A percentile compares a stretch with the other conserved stretches of the same genome.
These are phyloP conservation scores for Elymus sibiricus DNA, from an alignment of 176 grass and related monocot species.

Conservation along the genomic window DNA sequence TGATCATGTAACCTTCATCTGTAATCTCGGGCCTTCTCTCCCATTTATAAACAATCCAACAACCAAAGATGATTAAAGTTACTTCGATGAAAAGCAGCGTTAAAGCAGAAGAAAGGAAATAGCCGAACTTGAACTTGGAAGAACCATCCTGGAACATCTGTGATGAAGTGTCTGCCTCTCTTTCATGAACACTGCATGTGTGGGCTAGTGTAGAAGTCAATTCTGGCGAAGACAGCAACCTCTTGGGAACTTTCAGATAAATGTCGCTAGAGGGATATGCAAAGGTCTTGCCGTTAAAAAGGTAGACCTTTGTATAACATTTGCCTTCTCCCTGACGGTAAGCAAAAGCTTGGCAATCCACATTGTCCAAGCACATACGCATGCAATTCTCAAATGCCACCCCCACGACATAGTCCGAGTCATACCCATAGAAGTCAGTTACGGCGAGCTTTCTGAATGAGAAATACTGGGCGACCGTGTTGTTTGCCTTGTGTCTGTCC, in stretches of 20 bases:
- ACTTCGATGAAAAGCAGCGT: constrained; percentile 49
- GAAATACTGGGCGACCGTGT: background rate
- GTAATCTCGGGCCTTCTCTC: background rate
- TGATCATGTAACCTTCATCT: constrained; percentile 31
- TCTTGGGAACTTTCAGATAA: constrained; percentile 45
- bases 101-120: constrained; percentile 45
- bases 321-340: constrained; percentile 17
- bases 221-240: background rate
- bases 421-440: constrained; percentile 50
- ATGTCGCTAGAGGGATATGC: constrained; percentile 9
- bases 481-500: background rate
- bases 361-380: constrained; percentile 5
- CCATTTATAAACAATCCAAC: constrained; percentile 36
- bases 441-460: background rate
- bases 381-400: background rate
- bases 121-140: constrained; percentile 29
- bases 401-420: background rate
- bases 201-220: background rate
- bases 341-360: constrained; percentile 39
- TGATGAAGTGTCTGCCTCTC: background rate
- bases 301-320: constrained; percentile 36
- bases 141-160: background rate
- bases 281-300: constrained; percentile 47
- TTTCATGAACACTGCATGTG: constrained; percentile 21
- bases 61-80: constrained; percentile 23